phyloP scores from a whole-genome alignment of 495 filamentous ascomycete genomes.

The Achaetomiella virescens region DNA sequence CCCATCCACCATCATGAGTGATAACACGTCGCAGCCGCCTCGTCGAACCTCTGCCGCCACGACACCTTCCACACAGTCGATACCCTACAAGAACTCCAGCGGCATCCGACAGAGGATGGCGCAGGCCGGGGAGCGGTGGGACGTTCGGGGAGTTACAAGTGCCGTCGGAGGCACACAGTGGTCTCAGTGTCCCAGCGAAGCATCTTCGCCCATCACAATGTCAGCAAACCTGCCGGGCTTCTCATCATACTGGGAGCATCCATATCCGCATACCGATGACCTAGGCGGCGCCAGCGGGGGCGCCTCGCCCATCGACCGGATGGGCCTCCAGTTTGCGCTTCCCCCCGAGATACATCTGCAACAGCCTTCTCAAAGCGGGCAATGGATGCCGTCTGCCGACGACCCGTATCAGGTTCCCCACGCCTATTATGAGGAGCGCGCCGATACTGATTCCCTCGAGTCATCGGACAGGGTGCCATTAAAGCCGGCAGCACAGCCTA shows the following conservation, averaged over 20 bases:
- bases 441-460: slow-evolving; percentile 56
- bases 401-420: slow-evolving; percentile 36
- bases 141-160: slow-evolving; percentile 17
- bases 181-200: slow-evolving; percentile 14
- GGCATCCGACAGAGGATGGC: slow-evolving; percentile 45
- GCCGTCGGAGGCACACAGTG: slow-evolving; percentile 27
- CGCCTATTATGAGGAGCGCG: slow-evolving; percentile 46
- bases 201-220: slow-evolving; percentile 30
- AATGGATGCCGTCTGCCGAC: slow-evolving; percentile 28
- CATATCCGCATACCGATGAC: slow-evolving; percentile 26
- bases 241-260: slow-evolving; percentile 44
- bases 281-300: slow-evolving; percentile 22
- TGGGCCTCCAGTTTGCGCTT: slow-evolving; percentile 43
- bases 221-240: slow-evolving; percentile 38
- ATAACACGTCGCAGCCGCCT: slow-evolving; percentile 25
- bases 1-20: slow-evolving; percentile 19
- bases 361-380: slow-evolving; percentile 4
- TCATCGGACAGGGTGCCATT: slow-evolving; percentile 60
- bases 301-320: slow-evolving; percentile 40
- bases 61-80: slow-evolving; percentile 54
- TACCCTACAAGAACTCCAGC: slow-evolving; percentile 79
- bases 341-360: slow-evolving; percentile 38
- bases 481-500: slow-evolving; percentile 57
- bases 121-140: slow-evolving; percentile 1
- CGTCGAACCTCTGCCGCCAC: slow-evolving; percentile 25